These are phyloP conservation scores for Populus nigra DNA, from an alignment of 345 rosid species.

Conservation along the genomic window DNA sequence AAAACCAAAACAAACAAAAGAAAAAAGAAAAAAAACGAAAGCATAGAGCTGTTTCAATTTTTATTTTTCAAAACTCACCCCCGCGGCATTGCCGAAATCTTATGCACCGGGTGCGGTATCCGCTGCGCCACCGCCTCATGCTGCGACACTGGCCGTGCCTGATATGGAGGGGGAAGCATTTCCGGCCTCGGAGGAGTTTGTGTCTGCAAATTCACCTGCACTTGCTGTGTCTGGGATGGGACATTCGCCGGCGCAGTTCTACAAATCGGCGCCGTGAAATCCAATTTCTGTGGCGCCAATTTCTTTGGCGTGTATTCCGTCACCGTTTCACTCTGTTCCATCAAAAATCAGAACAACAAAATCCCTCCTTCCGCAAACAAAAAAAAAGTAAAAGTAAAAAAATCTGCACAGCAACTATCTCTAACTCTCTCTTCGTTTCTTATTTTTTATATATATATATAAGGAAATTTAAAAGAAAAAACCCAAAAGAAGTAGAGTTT, in stretches of 20 bases:
- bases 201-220: slow-evolving; percentile 3
- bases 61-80: slow-evolving; percentile 25
- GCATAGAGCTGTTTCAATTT: not conserved
- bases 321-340: slow-evolving; percentile 48
- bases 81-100: slow-evolving; percentile 28
- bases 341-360: slow-evolving; percentile 6
- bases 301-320: slow-evolving; percentile 42
- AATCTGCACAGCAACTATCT: not conserved
- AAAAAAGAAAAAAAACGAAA: not conserved
- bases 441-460: too few species aligned
- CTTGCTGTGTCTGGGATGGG: slow-evolving; percentile 6
- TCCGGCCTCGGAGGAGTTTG: slow-evolving; percentile 16
- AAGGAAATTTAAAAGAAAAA: too few species aligned
- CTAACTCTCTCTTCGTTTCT: not conserved
- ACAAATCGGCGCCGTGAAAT: slow-evolving; percentile 37
- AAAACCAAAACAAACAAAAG: not conserved
- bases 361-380: not conserved
- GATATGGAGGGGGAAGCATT: slow-evolving; percentile 24
- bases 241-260: slow-evolving; percentile 22
- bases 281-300: slow-evolving; percentile 47
- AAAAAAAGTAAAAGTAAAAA: not conserved
- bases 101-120: slow-evolving; percentile 42
- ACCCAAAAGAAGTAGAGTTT: too few species aligned
- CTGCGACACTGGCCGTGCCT: slow-evolving; percentile 28
- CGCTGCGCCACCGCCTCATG: slow-evolving; percentile 24